These are phyloP conservation scores for Phialemonium atrogriseum DNA, from an alignment of 2,329 filamentous ascomycete species.

Conservation along the genomic window DNA sequence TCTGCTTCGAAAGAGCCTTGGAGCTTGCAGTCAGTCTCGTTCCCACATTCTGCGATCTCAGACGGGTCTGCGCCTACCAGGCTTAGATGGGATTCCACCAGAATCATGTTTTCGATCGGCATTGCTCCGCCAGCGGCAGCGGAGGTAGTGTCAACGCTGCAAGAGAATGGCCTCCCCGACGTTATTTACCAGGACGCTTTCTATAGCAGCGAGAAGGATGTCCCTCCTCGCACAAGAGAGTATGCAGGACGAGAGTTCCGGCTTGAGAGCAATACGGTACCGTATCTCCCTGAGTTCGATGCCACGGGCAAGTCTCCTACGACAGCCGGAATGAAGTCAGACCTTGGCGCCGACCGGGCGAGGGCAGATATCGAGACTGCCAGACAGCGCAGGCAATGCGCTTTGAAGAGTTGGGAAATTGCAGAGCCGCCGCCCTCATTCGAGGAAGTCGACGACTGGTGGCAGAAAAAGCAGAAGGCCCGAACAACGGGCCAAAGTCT, in stretches of 20 bases:
- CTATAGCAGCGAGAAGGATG: slow-evolving; percentile 77
- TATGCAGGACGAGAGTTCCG: slow-evolving; percentile 85
- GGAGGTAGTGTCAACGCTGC: slow-evolving; percentile 48
- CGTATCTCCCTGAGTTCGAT: slow-evolving; percentile 75
- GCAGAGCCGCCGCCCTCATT: slow-evolving; percentile 60
- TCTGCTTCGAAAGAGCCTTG: no score
- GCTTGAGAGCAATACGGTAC: slow-evolving; percentile 64
- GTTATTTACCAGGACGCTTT: slow-evolving; percentile 78
- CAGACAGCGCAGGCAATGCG: slow-evolving; percentile 48
- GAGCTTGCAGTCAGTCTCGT: no score
- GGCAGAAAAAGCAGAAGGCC: slow-evolving; percentile 29
- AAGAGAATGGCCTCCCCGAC: slow-evolving; percentile 49
- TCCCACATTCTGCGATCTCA: not conserved
- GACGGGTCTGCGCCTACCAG: not conserved
- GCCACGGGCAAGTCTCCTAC: slow-evolving; percentile 47
- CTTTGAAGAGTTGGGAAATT: slow-evolving; percentile 69
- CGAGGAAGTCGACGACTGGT: slow-evolving; percentile 63
- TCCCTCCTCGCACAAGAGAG: slow-evolving; percentile 67
- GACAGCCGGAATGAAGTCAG: slow-evolving; percentile 43
- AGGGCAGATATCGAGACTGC: slow-evolving; percentile 43
- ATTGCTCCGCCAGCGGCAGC: slow-evolving; percentile 22
- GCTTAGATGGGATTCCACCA: slow-evolving; percentile 12
- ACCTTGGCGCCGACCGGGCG: slow-evolving; percentile 37
- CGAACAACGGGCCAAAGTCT: slow-evolving; percentile 9
- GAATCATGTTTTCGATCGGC: slow-evolving; percentile 21